Evolutionary conservation across 495 filamentous ascomycete species (phyloP), one percentile per base, ranked within the genome.

Genomic region (Xylaria castorea): DNA sequence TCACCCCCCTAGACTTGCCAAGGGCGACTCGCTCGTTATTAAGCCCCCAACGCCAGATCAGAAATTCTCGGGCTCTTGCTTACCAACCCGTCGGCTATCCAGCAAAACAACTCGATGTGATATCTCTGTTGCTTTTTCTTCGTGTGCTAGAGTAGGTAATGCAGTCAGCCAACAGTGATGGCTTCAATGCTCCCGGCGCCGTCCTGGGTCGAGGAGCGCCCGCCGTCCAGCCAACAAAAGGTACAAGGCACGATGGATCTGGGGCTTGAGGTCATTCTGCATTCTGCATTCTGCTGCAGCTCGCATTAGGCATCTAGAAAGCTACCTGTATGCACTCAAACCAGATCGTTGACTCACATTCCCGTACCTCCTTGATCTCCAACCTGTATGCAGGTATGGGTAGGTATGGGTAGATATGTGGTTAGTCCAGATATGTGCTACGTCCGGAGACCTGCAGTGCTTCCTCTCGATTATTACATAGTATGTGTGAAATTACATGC

Each of bases 11-110:
- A 42, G 27, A 44, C 42, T 40, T 8, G 66, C 66, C 66, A 57
- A 68, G 66, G 48, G 66, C 66, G 66, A 68, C 50, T 68, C 48
- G 66, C 66, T 68, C 42, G 66, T 36, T 44, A 57, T 68, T 57
- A 34, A 57, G 66, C 66, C 66, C 66, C 66, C 66, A 68, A 68
- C 50, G 2, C 50, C 27, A 44, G 44, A 36, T 32, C 25, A 48
- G 25, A 48, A 34, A 34, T n/a, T 44, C 63, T 48, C 63, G 34
- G 36, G 66, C 66, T 57, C 44, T 55, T 42, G 48, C 48, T 68
- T 34, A 40, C 50, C 34, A 36, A 53, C 62, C 42, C 42, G 40
- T 66, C 64, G 46, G 32, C 64, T 22, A 38, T 3, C 42, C 1
- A 38, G 30, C 18, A 27, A 53, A 22, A 32, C 64, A 66, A 34